Evolutionary conservation across 2,329 filamentous ascomycete species (phyloP), one percentile per base, ranked within the genome.

Genomic region (Fusarium pseudoanthophilum): DNA sequence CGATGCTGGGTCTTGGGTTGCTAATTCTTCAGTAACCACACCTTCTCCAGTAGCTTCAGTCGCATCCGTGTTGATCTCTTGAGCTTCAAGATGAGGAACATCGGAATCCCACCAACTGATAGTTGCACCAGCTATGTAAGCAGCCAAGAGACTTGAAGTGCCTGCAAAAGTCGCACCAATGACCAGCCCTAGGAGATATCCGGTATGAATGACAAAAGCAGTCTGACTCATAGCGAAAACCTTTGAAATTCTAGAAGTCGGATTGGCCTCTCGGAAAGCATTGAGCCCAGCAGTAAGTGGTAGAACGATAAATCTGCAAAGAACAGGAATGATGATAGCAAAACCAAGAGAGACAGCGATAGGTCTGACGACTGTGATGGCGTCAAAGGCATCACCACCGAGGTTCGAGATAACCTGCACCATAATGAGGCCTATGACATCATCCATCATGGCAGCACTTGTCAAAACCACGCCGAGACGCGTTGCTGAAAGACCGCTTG

Each of bases 391-490:
- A 60, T 49, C 69, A 74, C 51, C 79, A 60, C 80, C 92, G 0
- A 95, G 83, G 52, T 90, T 91, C 0, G 91, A 88, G 28, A 96
- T 91, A 51, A 95, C 87, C 73, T 93, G 89, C 1, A 94, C 91
- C 89, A 95, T 92, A 13, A 95, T 89, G 15, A 95, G 83, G 0
- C 92, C 93, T 4, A 93, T 87, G 1, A 95, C 91, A 81, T 96
- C 93, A 78, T 96, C 93, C 82, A 96, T 89, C 89, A 96, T 93
- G 1, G 93, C 93, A 2, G 92, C 93, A 66, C 89, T 91, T 5
- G 89, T 89, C 1, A 95, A 85, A 0, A 96, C 88, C 82, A 90
- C 64, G 83, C 93, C 87, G 10, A 88, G 78, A 13, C 86, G 82
- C 4, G 85, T 85, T 3, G 79, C 73, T 4, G 78, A 79, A 7